phyloP scores from a whole-genome alignment of 129 eudicot genomes.

The Lactuca sativa region DNA sequence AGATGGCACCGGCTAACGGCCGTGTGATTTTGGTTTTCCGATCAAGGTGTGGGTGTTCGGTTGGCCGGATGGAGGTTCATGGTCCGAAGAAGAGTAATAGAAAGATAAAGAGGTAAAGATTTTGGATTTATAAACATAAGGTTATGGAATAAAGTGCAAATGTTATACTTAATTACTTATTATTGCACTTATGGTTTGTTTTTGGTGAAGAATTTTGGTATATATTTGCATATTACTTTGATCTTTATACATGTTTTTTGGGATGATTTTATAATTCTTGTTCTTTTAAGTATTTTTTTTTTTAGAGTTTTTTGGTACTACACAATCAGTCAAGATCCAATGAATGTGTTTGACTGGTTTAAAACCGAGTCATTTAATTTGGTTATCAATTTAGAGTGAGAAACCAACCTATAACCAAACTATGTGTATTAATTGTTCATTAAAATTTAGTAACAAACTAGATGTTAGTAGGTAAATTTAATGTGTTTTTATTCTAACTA shows the following conservation, averaged over 20 bases:
- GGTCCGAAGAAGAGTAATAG: conserved; percentile 56
- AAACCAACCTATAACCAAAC: too few species aligned
- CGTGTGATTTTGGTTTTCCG: conserved; percentile 76
- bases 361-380: too few species aligned
- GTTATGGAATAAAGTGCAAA: conserved; percentile 18
- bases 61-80: conserved; percentile 80
- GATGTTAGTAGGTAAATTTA: too few species aligned
- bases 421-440: too few species aligned
- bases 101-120: conserved; percentile 30
- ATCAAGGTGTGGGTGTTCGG: conserved; percentile 87
- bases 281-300: not conserved
- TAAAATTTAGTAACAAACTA: too few species aligned
- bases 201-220: conserved; percentile 1
- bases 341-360: too few species aligned
- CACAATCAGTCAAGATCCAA: too few species aligned
- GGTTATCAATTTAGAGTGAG: too few species aligned
- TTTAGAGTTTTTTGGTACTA: not conserved
- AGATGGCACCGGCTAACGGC: conserved; percentile 89
- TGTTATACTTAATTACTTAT: not conserved
- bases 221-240: not conserved
- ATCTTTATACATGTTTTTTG: not conserved
- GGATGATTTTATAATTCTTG: not conserved
- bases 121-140: not conserved
- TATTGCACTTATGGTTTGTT: not conserved
- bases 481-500: too few species aligned